These are phyloP conservation scores for Raffaelea ambrosiae DNA, from an alignment of 2,329 filamentous ascomycete species.

Conservation along the genomic window DNA sequence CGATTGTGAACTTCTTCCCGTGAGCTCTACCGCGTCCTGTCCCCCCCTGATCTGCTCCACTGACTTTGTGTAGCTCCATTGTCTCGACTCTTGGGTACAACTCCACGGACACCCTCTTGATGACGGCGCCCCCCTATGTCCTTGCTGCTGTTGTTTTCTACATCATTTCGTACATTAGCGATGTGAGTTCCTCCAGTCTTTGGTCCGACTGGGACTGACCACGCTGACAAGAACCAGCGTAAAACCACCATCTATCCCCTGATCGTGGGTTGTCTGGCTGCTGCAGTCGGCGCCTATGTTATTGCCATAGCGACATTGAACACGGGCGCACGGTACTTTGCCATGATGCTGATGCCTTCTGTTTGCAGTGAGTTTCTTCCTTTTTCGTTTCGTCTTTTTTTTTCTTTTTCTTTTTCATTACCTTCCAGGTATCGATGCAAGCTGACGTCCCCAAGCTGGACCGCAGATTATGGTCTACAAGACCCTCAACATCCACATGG, in stretches of 20 bases:
- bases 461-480: constrained; percentile 32
- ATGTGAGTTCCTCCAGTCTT: too few species aligned
- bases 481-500: constrained; percentile 22
- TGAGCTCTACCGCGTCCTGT: too few species aligned
- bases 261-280: constrained; percentile 20
- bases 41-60: too few species aligned
- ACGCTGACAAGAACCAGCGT: too few species aligned
- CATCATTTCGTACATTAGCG: constrained; percentile 20
- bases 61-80: too few species aligned
- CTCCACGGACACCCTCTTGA: constrained; percentile 30
- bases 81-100: constrained; percentile 23
- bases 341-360: constrained; percentile 29
- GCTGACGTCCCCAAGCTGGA: constrained; percentile 14
- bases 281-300: constrained; percentile 25
- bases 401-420: too few species aligned
- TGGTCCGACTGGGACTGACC: too few species aligned
- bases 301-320: constrained; percentile 27
- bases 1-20: constrained; percentile 22
- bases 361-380: too few species aligned
- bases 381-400: too few species aligned
- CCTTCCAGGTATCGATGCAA: background rate
- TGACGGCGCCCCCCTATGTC: constrained; percentile 38
- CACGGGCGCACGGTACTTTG: constrained; percentile 29
- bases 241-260: constrained; percentile 26
- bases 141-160: constrained; percentile 24